Evolutionary conservation across 2,329 filamentous ascomycete genomes (phyloP).

Genomic region (Phyllosticta citrichinensis): DNA sequence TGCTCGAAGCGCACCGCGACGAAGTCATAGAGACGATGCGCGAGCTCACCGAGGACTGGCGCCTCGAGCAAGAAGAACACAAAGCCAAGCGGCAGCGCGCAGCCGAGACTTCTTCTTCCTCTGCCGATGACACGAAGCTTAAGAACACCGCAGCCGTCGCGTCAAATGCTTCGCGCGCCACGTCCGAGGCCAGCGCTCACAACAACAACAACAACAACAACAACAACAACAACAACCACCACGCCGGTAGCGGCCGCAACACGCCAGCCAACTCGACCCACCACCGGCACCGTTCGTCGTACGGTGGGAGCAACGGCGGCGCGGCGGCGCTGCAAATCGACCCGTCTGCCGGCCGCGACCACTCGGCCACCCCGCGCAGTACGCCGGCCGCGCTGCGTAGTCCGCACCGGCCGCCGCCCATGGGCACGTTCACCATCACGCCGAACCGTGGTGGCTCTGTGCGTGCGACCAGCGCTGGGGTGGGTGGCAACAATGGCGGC

Average conservation of each 20-base stretch:
- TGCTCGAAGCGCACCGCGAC: conserved; percentile 44
- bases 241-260: not conserved
- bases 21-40: conserved; percentile 40
- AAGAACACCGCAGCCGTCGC: not conserved
- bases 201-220: too few relatives aligned
- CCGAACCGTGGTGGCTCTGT: not conserved
- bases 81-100: not conserved
- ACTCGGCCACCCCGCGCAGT: not conserved
- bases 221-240: not conserved
- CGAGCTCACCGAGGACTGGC: conserved; percentile 31
- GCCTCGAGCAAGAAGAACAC: conserved; percentile 6
- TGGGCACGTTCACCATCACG: conserved; percentile 6
- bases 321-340: not conserved
- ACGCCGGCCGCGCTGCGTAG: not conserved
- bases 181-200: not conserved
- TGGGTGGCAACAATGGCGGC: not conserved
- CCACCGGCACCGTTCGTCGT: not conserved
- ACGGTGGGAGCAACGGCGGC: not conserved
- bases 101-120: not conserved
- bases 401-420: not conserved
- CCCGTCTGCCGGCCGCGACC: not conserved
- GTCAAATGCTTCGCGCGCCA: not conserved
- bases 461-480: not conserved
- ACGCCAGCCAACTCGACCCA: not conserved
- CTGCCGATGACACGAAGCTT: not conserved